Evolutionary conservation across 176 grass and related monocot genomes (phyloP).

Genomic region (Bromus sterilis): DNA sequence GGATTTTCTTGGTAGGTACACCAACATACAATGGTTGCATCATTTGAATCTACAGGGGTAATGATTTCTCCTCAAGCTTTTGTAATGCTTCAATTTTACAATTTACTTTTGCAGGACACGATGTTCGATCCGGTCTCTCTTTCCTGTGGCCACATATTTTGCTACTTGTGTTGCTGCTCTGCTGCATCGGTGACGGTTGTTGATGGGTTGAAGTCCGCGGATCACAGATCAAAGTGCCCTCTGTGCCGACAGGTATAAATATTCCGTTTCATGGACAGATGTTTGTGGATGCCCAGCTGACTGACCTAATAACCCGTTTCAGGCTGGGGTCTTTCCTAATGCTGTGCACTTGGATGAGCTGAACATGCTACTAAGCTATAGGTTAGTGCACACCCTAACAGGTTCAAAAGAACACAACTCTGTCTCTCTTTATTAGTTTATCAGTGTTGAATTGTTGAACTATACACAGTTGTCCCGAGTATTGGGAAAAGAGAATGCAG

Average conservation of each 20-base stretch:
- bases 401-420: background rate
- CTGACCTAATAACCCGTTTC: constrained; percentile 5
- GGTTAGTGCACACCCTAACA: constrained; percentile 24
- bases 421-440: background rate
- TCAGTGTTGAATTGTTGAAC: background rate
- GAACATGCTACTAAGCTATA: constrained; percentile 58
- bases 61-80: background rate
- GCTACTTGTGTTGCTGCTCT: constrained; percentile 76
- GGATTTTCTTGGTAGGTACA: background rate
- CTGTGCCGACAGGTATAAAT: constrained; percentile 57
- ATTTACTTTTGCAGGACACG: constrained; percentile 37
- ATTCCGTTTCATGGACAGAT: background rate
- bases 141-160: constrained; percentile 83
- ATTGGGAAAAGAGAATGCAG: constrained; percentile 54
- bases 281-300: background rate
- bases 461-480: constrained; percentile 63
- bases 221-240: constrained; percentile 67
- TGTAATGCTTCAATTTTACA: no score
- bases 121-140: constrained; percentile 75
- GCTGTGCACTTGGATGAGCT: constrained; percentile 75
- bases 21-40: background rate
- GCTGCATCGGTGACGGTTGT: constrained; percentile 74
- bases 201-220: constrained; percentile 52
- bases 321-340: constrained; percentile 59
- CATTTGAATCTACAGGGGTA: background rate